Evolutionary conservation across 1,284 basidiomycete species (phyloP), one percentile per base, ranked within the genome.

Genomic region (Entoloma clypeatum): DNA sequence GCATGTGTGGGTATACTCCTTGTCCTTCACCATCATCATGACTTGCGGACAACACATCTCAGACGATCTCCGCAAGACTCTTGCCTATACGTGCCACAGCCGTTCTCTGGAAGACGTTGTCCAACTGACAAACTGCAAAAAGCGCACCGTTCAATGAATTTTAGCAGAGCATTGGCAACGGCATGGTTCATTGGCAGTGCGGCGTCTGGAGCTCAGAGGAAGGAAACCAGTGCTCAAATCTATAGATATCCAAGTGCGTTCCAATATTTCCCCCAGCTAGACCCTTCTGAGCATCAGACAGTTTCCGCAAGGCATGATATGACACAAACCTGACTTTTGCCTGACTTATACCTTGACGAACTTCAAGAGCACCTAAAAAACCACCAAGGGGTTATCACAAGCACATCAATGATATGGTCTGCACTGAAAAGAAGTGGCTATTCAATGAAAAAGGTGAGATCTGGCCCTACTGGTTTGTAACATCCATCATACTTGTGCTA

Each of bases 381-480:
- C n/a, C n/a, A n/a, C n/a, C n/a, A n/a, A n/a, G n/a, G n/a, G n/a
- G n/a, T n/a, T n/a, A n/a, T n/a, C n/a, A n/a, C n/a, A n/a, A n/a
- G n/a, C n/a, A n/a, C n/a, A n/a, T n/a, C n/a, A n/a, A n/a, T n/a
- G n/a, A n/a, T n/a, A n/a, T 49, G 29, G 18, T 40, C 42, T 14
- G 43, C 41, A n/a, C 40, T 56, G n/a, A 44, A 38, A 19, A 17
- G 50, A 11, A 41, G 32, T 21, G 50, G 49, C 7, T 42, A 47
- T 19, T 28, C 48, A 14, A 36, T 45, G 24, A 55, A 52, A 40
- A 53, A 51, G 47, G 53, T 51, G n/a, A n/a, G n/a, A n/a, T n/a
- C n/a, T n/a, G n/a, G 36, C 29, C 26, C 36, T 27, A 7, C 24
- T 7, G 7, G 14, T 29, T 18, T 14, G 24, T 29, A 17, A 23